Evolutionary conservation across 2,329 filamentous ascomycete species (phyloP).

Genomic region (Colletotrichum endophyticum): DNA sequence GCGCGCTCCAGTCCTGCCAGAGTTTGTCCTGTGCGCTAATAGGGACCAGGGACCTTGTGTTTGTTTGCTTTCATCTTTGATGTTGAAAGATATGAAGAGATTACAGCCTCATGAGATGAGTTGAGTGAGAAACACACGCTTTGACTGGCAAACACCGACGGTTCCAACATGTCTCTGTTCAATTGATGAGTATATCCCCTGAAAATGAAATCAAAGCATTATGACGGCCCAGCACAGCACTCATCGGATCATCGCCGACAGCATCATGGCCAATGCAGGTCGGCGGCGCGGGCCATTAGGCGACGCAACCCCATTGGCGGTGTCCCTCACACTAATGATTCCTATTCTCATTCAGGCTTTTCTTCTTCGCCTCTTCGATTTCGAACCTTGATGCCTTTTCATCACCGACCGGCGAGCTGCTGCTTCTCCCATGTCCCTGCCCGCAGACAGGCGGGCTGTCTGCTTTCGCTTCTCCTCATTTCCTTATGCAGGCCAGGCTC

Average conservation of each 20-base stretch:
- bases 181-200: not conserved
- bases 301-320: slow-evolving; percentile 9
- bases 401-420: not conserved
- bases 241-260: slow-evolving; percentile 12
- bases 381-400: not conserved
- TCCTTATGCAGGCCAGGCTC: not conserved
- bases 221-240: not conserved
- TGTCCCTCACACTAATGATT: not conserved
- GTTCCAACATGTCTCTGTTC: not conserved
- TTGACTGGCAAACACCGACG: not conserved
- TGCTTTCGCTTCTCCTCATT: not conserved
- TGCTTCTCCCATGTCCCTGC: not conserved
- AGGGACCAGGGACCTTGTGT: not conserved
- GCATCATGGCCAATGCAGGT: slow-evolving; percentile 15
- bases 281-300: slow-evolving; percentile 1
- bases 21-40: not conserved
- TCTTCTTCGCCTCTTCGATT: not conserved
- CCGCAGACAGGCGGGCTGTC: not conserved
- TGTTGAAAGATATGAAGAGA: not conserved
- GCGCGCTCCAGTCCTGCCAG: not conserved
- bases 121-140: not conserved
- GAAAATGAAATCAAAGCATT: not conserved
- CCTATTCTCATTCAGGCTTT: slow-evolving; percentile 1
- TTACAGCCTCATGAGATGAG: not conserved
- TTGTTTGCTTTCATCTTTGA: not conserved